Evolutionary conservation across 495 filamentous ascomycete genomes (phyloP).

Genomic region (Xylaria longipes): DNA sequence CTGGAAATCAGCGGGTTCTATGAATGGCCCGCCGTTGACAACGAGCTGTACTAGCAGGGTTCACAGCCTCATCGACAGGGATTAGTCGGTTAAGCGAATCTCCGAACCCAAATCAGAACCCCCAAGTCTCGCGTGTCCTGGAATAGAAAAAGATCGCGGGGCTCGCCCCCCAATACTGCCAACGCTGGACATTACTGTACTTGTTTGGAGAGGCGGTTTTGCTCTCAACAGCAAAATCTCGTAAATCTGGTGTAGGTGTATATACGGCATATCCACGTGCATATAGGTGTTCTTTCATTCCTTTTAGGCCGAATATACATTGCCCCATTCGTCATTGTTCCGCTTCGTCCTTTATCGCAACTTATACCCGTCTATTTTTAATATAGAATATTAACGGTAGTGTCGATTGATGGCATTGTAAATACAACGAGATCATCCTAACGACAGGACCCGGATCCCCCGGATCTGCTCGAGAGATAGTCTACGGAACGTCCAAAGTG

Average conservation of each 20-base stretch:
- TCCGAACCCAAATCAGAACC: slow-evolving; percentile 21
- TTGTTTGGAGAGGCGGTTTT: not conserved
- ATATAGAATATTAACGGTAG: not conserved
- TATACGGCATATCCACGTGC: slow-evolving; percentile 10
- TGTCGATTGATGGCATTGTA: slow-evolving; percentile 19
- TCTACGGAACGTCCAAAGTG: slow-evolving; percentile 7
- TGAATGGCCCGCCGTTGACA: slow-evolving; percentile 15
- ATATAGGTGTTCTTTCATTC: not conserved
- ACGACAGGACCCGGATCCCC: slow-evolving; percentile 21
- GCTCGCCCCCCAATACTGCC: not conserved
- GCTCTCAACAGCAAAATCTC: not conserved
- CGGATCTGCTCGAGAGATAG: slow-evolving; percentile 2
- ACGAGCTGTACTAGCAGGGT: slow-evolving; percentile 16
- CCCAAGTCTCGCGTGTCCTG: not conserved
- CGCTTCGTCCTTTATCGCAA: not conserved
- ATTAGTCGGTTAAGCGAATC: slow-evolving; percentile 16
- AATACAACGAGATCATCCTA: slow-evolving; percentile 8
- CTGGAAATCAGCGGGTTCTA: not conserved
- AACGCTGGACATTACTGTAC: no score
- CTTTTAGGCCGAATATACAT: not conserved
- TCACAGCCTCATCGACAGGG: slow-evolving; percentile 24
- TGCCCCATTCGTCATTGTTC: not conserved
- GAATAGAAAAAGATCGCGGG: slow-evolving; percentile 7
- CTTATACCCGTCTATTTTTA: not conserved
- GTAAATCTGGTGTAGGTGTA: slow-evolving; percentile 3